A percentile compares a stretch with the other conserved stretches of the same genome.
phyloP scores from a whole-genome alignment of 2,329 filamentous ascomycete genomes.

The Simplicillium sp. region DNA sequence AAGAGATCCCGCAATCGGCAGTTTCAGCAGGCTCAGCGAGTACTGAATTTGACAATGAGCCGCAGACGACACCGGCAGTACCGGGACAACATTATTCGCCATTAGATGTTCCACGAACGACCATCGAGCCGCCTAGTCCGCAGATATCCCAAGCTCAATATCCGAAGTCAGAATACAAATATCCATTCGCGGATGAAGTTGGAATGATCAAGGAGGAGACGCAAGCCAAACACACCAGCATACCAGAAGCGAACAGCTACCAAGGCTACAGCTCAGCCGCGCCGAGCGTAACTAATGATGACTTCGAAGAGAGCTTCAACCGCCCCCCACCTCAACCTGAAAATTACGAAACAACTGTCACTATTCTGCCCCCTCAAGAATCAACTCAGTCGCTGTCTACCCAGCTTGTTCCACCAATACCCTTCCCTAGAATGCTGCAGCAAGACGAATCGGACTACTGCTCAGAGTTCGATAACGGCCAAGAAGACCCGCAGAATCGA shows the following conservation, averaged over 20 bases:
- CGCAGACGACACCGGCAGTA: constrained; percentile 47
- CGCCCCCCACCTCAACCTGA: constrained; percentile 9
- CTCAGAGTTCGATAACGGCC: constrained; percentile 21
- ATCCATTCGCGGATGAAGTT: constrained; percentile 39
- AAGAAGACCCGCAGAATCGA: constrained; percentile 13
- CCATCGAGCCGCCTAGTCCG: constrained; percentile 19
- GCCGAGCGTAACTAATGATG: constrained; percentile 9
- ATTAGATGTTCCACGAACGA: constrained; percentile 14
- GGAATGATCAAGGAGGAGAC: constrained; percentile 11
- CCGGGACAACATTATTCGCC: constrained; percentile 17
- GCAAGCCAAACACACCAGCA: not conserved
- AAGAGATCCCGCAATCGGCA: constrained; percentile 47
- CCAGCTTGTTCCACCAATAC: too few relatives aligned
- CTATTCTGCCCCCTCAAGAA: constrained; percentile 31
- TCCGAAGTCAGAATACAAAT: constrained; percentile 34
- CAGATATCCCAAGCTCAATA: constrained; percentile 14
- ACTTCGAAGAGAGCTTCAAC: constrained; percentile 23
- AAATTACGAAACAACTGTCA: constrained; percentile 34
- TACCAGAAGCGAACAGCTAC: constrained; percentile 18
- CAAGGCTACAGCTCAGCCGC: constrained; percentile 16
- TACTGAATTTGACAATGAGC: constrained; percentile 66
- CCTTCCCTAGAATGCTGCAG: too few relatives aligned
- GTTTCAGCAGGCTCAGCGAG: constrained; percentile 49
- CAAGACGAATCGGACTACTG: constrained; percentile 27
- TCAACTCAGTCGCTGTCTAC: too few relatives aligned